A percentile compares a stretch with the other conserved stretches of the same genome.
Evolutionary conservation across 148 eudicot species (phyloP).

Genomic region (Diospyros kaki): DNA sequence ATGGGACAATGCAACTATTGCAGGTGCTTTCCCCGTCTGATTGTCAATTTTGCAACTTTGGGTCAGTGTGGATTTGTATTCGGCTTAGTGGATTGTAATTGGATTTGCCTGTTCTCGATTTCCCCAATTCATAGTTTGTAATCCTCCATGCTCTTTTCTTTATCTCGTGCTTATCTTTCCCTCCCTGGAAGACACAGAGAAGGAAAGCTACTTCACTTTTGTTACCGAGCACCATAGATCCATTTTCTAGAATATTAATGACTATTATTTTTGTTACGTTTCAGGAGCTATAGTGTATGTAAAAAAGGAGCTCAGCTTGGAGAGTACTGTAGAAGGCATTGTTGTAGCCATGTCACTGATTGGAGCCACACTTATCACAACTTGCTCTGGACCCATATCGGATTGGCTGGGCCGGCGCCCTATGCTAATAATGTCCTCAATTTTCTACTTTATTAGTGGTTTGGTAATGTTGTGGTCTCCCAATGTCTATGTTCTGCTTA

Average conservation of each 20-base stretch:
- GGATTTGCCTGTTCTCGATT: neutral
- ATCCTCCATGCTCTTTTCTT: neutral
- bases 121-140: neutral
- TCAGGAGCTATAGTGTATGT: slow-evolving; percentile 75
- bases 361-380: slow-evolving; percentile 82
- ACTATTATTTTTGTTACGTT: neutral
- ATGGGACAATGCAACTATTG: slow-evolving; percentile 84
- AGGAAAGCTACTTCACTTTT: neutral
- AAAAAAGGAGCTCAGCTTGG: slow-evolving; percentile 54
- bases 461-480: slow-evolving; percentile 95
- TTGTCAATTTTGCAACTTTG: no score
- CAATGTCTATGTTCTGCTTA: slow-evolving; percentile 74
- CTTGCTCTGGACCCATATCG: slow-evolving; percentile 78
- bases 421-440: slow-evolving; percentile 71
- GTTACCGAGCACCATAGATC: neutral
- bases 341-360: slow-evolving; percentile 95
- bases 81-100: neutral
- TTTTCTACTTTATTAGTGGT: slow-evolving; percentile 66
- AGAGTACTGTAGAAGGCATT: slow-evolving; percentile 64
- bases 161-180: neutral
- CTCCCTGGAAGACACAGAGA: neutral
- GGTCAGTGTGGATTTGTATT: neutral
- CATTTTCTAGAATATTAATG: neutral
- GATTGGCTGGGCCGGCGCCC: slow-evolving; percentile 85
- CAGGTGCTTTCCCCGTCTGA: slow-evolving; percentile 37